A percentile compares a stretch with the other conserved stretches of the same genome.
phyloP scores from a whole-genome alignment of 768 basidiomycete species.

The Leccinum obscurum region DNA sequence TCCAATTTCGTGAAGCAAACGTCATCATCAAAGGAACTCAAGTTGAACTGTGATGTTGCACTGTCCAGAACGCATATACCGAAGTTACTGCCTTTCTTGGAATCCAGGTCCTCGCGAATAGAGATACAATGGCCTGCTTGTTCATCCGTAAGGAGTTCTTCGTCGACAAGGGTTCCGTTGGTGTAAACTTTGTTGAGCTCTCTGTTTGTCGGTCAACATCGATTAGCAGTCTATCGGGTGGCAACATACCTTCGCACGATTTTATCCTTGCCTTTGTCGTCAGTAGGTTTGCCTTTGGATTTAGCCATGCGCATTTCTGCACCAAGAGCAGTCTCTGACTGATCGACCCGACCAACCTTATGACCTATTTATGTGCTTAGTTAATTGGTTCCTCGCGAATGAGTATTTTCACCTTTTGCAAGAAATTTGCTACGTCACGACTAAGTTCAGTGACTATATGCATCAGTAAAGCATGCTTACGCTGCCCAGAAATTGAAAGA shows the following conservation, averaged over 20 bases:
- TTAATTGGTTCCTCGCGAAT: background rate
- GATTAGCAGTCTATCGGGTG: background rate
- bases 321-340: slow-evolving; percentile 94
- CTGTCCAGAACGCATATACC: slow-evolving; percentile 93
- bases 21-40: slow-evolving; percentile 90
- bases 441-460: slow-evolving; percentile 7
- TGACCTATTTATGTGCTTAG: slow-evolving; percentile 51
- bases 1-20: slow-evolving; percentile 90
- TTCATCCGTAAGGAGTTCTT: slow-evolving; percentile 84
- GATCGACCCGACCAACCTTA: slow-evolving; percentile 96
- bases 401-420: slow-evolving; percentile 45
- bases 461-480: slow-evolving; percentile 42
- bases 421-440: slow-evolving; percentile 65
- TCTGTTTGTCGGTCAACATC: slow-evolving; percentile 36
- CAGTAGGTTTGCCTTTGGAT: slow-evolving; percentile 42
- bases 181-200: slow-evolving; percentile 97
- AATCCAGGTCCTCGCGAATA: slow-evolving; percentile 59
- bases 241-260: slow-evolving; percentile 74
- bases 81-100: slow-evolving; percentile 54
- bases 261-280: slow-evolving; percentile 69
- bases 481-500: slow-evolving; percentile 93
- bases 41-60: slow-evolving; percentile 91
- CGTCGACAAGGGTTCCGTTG: slow-evolving; percentile 93
- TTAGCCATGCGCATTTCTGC: slow-evolving; percentile 93
- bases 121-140: slow-evolving; percentile 95